Evolutionary conservation across 2,329 filamentous ascomycete genomes (phyloP).

Genomic region (Colletotrichum simmondsii): DNA sequence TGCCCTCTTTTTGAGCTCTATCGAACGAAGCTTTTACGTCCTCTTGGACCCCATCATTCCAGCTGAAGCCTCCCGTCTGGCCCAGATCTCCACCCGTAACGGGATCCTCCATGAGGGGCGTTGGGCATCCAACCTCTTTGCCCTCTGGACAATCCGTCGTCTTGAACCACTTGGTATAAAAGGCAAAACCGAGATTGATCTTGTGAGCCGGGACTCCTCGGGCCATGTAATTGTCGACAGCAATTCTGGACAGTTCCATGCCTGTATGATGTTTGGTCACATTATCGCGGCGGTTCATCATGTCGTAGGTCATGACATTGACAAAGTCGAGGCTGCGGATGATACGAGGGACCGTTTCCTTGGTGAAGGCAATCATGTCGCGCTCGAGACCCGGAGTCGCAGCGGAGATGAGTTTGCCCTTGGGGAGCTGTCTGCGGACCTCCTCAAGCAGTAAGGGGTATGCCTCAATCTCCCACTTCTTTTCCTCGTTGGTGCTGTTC

Average conservation of each 20-base stretch:
- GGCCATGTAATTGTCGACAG: conserved; percentile 69
- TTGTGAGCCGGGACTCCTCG: conserved; percentile 62
- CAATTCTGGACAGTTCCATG: conserved; percentile 63
- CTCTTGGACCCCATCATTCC: conserved; percentile 63
- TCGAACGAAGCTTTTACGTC: conserved; percentile 68
- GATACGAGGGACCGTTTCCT: conserved; percentile 67
- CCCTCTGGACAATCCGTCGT: conserved; percentile 54
- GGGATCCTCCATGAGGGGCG: conserved; percentile 67
- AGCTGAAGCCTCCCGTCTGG: conserved; percentile 70
- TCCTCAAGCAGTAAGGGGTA: conserved; percentile 71
- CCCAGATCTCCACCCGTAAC: conserved; percentile 66
- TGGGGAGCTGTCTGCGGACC: conserved; percentile 67
- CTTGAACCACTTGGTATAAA: conserved; percentile 74
- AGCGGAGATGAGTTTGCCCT: conserved; percentile 70
- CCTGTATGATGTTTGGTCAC: conserved; percentile 73
- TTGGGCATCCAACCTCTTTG: conserved; percentile 64
- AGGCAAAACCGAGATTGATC: conserved; percentile 73
- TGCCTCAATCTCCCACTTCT: conserved; percentile 70
- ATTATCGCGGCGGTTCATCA: conserved; percentile 76
- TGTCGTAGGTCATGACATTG: conserved; percentile 77
- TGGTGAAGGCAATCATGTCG: conserved; percentile 76
- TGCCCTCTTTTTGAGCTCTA: conserved; percentile 62
- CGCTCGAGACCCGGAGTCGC: conserved; percentile 73
- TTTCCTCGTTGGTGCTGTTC: conserved; percentile 67
- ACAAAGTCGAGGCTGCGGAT: conserved; percentile 71